Evolutionary conservation across 2,329 filamentous ascomycete species (phyloP).

Genomic region (Nigrospora osmanthi): DNA sequence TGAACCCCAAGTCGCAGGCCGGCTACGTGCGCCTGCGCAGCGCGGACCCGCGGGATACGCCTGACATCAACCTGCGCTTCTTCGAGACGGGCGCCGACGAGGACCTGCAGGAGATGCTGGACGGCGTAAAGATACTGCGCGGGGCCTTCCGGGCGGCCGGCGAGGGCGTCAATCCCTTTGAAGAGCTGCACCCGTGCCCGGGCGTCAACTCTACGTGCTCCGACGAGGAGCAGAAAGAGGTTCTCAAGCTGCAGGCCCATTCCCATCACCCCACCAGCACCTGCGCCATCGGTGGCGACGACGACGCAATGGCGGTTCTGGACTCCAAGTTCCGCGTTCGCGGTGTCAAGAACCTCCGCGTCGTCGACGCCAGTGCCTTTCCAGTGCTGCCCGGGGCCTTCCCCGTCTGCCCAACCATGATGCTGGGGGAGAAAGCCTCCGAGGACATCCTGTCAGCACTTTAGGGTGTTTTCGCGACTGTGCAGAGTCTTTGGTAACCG

Average conservation of each 20-base stretch:
- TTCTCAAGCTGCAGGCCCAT: slow-evolving; percentile 13
- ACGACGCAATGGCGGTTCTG: slow-evolving; percentile 42
- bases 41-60: slow-evolving; percentile 54
- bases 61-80: slow-evolving; percentile 55
- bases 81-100: slow-evolving; percentile 40
- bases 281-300: slow-evolving; percentile 22
- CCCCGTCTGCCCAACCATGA: slow-evolving; percentile 8
- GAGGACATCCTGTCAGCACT: slow-evolving; percentile 7
- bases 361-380: slow-evolving; percentile 46
- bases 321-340: slow-evolving; percentile 42
- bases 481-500: no score
- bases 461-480: no score
- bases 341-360: slow-evolving; percentile 39
- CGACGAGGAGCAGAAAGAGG: slow-evolving; percentile 12
- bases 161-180: slow-evolving; percentile 21
- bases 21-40: slow-evolving; percentile 56
- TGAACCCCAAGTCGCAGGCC: slow-evolving; percentile 42
- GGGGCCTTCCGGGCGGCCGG: slow-evolving; percentile 28
- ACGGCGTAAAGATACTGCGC: slow-evolving; percentile 32
- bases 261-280: slow-evolving; percentile 13
- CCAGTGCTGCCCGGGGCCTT: slow-evolving; percentile 33
- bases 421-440: slow-evolving; percentile 9
- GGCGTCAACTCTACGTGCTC: slow-evolving; percentile 6
- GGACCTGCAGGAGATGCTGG: slow-evolving; percentile 15
- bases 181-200: slow-evolving; percentile 12